Conservation (phyloP, 176 grass and related monocot genomes). For the Zoysia pacifica region DNA sequence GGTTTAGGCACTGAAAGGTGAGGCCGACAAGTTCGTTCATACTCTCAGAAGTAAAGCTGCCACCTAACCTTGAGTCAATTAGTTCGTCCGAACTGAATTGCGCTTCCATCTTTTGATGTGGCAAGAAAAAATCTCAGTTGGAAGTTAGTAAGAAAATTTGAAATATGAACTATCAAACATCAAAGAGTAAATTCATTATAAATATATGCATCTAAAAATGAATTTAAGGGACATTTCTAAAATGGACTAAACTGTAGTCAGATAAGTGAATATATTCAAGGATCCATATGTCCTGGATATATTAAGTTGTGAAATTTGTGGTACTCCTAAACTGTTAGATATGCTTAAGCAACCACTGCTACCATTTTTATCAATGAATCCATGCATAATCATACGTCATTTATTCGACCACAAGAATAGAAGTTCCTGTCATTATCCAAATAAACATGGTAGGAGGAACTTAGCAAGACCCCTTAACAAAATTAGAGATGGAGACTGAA, state of each 20-base stretch:
- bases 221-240: conserved; percentile 5
- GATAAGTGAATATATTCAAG: conserved; percentile 26
- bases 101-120: conserved; percentile 65
- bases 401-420: conserved; percentile 14
- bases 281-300: conserved; percentile 10
- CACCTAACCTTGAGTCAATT: conserved; percentile 73
- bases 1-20: conserved; percentile 75
- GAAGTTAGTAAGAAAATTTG: background rate
- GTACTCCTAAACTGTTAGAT: conserved; percentile 12
- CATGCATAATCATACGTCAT: conserved; percentile 8
- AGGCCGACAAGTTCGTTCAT: conserved; percentile 76
- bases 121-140: conserved; percentile 39
- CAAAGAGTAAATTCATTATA: background rate
- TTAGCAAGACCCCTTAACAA: conserved; percentile 18
- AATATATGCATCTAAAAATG: conserved; percentile 6
- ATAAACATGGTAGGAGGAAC: conserved; percentile 11
- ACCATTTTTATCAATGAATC: conserved; percentile 31
- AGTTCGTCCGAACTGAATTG: conserved; percentile 65
- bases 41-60: conserved; percentile 85
- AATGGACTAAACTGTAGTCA: background rate
- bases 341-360: conserved; percentile 21
- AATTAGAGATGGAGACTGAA: background rate
- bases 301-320: background rate
- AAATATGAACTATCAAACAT: conserved; percentile 5
- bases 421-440: conserved; percentile 1